Base-by-base conservation (phyloP, 2,329 filamentous ascomycete genomes). In the Chrysoporthe cubensis region DNA sequence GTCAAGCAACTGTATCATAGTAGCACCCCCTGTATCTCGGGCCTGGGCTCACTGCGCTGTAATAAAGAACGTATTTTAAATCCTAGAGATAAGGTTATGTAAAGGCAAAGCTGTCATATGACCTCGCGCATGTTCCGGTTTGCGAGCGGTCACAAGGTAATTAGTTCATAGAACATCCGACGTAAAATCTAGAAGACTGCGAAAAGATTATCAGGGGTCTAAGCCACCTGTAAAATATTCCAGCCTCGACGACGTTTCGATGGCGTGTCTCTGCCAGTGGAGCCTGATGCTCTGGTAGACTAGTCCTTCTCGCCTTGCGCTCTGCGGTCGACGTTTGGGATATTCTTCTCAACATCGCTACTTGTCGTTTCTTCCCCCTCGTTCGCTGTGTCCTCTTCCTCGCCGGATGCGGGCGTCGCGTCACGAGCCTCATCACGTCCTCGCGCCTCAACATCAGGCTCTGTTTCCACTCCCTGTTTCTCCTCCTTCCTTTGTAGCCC, bases 401-500 rank as follows among this genome's bases (percentile, higher is more conserved):
- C 62, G 6, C 57, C 66, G 14, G 63, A 65, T 14, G 5, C 57
- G 14, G 62, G 52, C 8, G 52, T 6, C 4, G 66, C 62, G 2
- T 34, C 57, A 6, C 62, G 54, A 42, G 62, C 66, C 37, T 50
- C 62, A 58, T 61, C 62, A 2, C 7, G 42, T 37, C 52, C 34
- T 56, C 26, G 62, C 42, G 7, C 50, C 11, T 9, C 44, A 16
- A 13, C 18, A 4, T 7, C 58, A 32, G 34, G 14, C 9, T 16
- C 40, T 34, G 9, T 18, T 18, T 68, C 42, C 14, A 43, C 37
- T 11, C 40, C 44, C 8, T 44, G 26, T 16, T 18, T 62, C 43
- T 69, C 68, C 32, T 69, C 68, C 44, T 65, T 69, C 42, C 68
- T 65, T 21, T 62, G 60, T 14, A 69, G 62, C 6, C 68, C 68